These are phyloP conservation scores for Sicyos baderoa DNA, from an alignment of 306 rosid genomes.

Conservation along the genomic window DNA sequence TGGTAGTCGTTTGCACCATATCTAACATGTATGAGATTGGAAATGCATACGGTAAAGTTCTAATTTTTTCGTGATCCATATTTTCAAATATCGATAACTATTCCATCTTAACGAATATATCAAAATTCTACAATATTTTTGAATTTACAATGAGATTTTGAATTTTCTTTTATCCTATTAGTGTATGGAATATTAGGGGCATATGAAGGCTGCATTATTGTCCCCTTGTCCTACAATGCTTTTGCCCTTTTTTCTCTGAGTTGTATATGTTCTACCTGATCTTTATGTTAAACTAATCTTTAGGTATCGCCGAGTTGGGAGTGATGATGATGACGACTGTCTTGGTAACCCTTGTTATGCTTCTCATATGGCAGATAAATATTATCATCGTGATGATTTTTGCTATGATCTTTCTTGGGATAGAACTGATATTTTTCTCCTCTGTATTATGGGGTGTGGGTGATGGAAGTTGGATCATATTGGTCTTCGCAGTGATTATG, in stretches of 20 bases:
- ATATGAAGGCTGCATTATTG: background rate
- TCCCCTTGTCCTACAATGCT: background rate
- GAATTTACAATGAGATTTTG: background rate
- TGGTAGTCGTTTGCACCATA: conserved; percentile 66
- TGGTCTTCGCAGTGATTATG: conserved; percentile 70
- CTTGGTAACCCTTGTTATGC: conserved; percentile 88
- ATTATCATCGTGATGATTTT: conserved; percentile 59
- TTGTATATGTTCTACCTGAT: background rate
- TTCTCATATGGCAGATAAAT: conserved; percentile 94
- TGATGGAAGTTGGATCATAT: conserved; percentile 94
- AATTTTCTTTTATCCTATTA: background rate
- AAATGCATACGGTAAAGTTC: conserved; percentile 80
- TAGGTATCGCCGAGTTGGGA: conserved; percentile 94
- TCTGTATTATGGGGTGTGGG: conserved; percentile 75
- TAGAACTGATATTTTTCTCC: conserved; percentile 84
- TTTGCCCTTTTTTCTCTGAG: background rate
- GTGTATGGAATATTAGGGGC: background rate
- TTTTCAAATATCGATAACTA: background rate
- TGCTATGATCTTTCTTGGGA: conserved; percentile 57
- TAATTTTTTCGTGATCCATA: conserved; percentile 12
- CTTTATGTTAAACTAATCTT: conserved; percentile 22
- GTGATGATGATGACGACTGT: conserved; percentile 97
- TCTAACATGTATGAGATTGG: conserved; percentile 88
- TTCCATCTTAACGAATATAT: background rate
- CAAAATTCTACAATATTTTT: background rate